phyloP scores from a whole-genome alignment of 352 stramenopile genomes.

The Globisporangium uncinulatum region DNA sequence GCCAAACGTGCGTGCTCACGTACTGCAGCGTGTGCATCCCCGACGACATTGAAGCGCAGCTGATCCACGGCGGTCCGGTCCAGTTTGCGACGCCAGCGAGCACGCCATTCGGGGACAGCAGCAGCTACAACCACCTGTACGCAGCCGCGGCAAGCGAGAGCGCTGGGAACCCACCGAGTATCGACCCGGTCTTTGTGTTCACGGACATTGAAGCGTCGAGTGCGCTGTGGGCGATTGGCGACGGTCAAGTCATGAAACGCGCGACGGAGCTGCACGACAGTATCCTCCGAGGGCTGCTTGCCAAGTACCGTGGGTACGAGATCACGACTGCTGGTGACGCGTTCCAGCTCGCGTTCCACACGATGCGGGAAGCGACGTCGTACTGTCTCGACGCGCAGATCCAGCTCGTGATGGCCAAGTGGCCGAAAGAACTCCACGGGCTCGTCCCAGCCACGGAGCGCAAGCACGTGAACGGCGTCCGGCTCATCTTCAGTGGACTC shows the following conservation, averaged over 20 bases:
- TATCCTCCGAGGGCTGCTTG: conserved; percentile 40
- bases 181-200: conserved; percentile 58
- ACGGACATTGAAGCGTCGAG: conserved; percentile 79
- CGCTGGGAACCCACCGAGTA: conserved; percentile 35
- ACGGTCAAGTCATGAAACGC: conserved; percentile 50
- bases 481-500: conserved; percentile 52
- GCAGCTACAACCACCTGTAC: conserved; percentile 40
- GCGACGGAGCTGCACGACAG: conserved; percentile 62
- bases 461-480: conserved; percentile 27
- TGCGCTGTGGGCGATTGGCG: conserved; percentile 51
- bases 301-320: conserved; percentile 61
- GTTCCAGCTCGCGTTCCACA: conserved; percentile 74
- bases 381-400: conserved; percentile 70
- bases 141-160: conserved; percentile 45
- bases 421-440: conserved; percentile 47
- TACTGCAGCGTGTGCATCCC: conserved; percentile 38
- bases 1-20: conserved; percentile 38
- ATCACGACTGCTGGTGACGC: conserved; percentile 70
- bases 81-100: conserved; percentile 13
- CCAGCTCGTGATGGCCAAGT: conserved; percentile 47
- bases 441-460: conserved; percentile 52
- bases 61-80: conserved; percentile 13
- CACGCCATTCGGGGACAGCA: conserved; percentile 18
- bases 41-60: conserved; percentile 34
- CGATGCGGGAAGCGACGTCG: conserved; percentile 44